phyloP scores from a whole-genome alignment of 768 basidiomycete species.

The Naganishia friedmannii region DNA sequence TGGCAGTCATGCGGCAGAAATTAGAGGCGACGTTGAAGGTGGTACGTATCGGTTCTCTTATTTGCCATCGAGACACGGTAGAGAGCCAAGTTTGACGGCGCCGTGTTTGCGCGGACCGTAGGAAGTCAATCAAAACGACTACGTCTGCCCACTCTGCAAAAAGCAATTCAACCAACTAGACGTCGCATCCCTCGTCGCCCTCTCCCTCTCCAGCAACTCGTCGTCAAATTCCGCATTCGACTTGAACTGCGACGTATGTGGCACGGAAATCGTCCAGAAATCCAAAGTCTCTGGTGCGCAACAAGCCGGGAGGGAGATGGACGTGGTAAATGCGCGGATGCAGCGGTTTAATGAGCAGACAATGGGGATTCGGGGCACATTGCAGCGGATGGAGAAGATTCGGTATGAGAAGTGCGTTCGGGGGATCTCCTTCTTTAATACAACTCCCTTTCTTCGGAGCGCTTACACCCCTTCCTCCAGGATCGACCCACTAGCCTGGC shows the following conservation, averaged over 20 bases:
- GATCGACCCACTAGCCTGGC: constrained; percentile 30
- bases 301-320: constrained; percentile 60
- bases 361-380: constrained; percentile 76
- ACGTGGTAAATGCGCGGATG: constrained; percentile 77
- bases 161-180: constrained; percentile 81
- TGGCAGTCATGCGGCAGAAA: constrained; percentile 83
- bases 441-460: too few species aligned
- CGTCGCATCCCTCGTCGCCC: constrained; percentile 62
- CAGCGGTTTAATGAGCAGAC: constrained; percentile 90
- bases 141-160: constrained; percentile 85
- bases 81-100: too few species aligned
- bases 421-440: background rate
- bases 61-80: background rate
- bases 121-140: constrained; percentile 92
- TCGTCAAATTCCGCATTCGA: constrained; percentile 35
- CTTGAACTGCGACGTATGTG: constrained; percentile 82
- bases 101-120: background rate
- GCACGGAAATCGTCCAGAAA: constrained; percentile 64
- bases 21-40: constrained; percentile 84
- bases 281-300: constrained; percentile 50
- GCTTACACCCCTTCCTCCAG: background rate
- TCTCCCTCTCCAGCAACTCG: constrained; percentile 8
- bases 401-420: constrained; percentile 69
- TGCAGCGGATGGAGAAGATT: constrained; percentile 86
- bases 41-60: constrained; percentile 56